Percentiles rank a stretch among this genome's conserved stretches.
Conservation (phyloP, 2,329 filamentous ascomycete genomes). For the Rasamsonia emersonii region DNA sequence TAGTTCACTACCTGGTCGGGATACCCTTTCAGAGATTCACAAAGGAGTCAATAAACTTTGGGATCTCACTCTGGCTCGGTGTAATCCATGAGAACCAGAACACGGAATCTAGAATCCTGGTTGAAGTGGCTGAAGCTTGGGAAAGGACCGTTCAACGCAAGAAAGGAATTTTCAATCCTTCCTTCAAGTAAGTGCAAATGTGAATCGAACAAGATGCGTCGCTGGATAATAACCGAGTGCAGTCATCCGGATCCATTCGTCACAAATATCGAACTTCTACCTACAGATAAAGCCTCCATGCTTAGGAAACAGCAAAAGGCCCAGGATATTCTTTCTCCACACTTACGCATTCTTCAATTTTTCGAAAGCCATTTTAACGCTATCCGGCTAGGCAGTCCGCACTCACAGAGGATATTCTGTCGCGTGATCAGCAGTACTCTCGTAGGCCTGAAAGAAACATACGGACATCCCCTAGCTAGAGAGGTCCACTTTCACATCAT, state of each 20-base stretch:
- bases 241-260: constrained; percentile 82
- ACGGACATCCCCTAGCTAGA: constrained; percentile 74
- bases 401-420: constrained; percentile 73
- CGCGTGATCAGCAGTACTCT: constrained; percentile 74
- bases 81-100: constrained; percentile 92
- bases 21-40: constrained; percentile 92
- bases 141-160: constrained; percentile 70
- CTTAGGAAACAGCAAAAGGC: constrained; percentile 67
- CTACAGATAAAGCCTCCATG: constrained; percentile 70
- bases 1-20: constrained; percentile 78
- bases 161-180: constrained; percentile 70
- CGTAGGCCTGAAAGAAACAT: constrained; percentile 60
- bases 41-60: constrained; percentile 90
- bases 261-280: constrained; percentile 82
- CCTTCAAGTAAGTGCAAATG: constrained; percentile 47
- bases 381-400: constrained; percentile 71
- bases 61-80: constrained; percentile 90
- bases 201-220: not conserved
- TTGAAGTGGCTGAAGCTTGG: constrained; percentile 85
- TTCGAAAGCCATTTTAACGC: constrained; percentile 93
- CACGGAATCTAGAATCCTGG: constrained; percentile 76
- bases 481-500: constrained; percentile 89
- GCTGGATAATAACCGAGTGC: constrained; percentile 9
- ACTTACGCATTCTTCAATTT: constrained; percentile 78
- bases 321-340: constrained; percentile 77